Evolutionary conservation across 2,329 filamentous ascomycete species (phyloP).

Genomic region (Colletotrichum sp.): DNA sequence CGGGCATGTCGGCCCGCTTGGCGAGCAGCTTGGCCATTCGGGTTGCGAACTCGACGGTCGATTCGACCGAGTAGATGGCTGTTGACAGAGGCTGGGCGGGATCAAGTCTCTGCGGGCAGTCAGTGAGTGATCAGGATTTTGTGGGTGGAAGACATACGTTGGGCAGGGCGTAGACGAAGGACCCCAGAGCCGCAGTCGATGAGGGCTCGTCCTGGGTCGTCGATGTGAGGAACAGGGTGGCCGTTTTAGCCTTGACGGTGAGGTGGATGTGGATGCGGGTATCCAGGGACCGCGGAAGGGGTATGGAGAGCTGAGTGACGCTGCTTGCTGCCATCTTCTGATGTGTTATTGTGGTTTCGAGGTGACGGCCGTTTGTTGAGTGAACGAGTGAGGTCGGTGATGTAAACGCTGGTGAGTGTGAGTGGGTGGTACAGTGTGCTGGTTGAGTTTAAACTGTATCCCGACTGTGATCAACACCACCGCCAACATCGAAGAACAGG

Average conservation of each 20-base stretch:
- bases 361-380: not conserved
- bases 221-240: slow-evolving; percentile 68
- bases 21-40: slow-evolving; percentile 84
- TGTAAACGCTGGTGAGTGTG: slow-evolving; percentile 1
- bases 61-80: slow-evolving; percentile 75
- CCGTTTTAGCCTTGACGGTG: slow-evolving; percentile 60
- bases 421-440: not conserved
- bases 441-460: not conserved
- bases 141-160: slow-evolving; percentile 65
- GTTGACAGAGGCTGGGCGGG: slow-evolving; percentile 74
- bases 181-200: slow-evolving; percentile 70
- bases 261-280: slow-evolving; percentile 67
- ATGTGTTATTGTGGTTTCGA: not conserved
- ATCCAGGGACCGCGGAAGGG: slow-evolving; percentile 64
- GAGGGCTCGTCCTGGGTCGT: slow-evolving; percentile 57
- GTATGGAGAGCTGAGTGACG: slow-evolving; percentile 57
- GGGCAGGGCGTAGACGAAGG: slow-evolving; percentile 92
- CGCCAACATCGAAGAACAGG: not conserved
- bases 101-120: slow-evolving; percentile 50
- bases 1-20: slow-evolving; percentile 72
- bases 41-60: slow-evolving; percentile 85
- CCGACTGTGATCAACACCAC: not conserved
- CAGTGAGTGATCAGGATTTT: not conserved
- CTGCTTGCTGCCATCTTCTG: slow-evolving; percentile 19
- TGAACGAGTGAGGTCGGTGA: not conserved